Evolutionary conservation across 2,329 filamentous ascomycete species (phyloP).

Genomic region (Trichoderma sp.): DNA sequence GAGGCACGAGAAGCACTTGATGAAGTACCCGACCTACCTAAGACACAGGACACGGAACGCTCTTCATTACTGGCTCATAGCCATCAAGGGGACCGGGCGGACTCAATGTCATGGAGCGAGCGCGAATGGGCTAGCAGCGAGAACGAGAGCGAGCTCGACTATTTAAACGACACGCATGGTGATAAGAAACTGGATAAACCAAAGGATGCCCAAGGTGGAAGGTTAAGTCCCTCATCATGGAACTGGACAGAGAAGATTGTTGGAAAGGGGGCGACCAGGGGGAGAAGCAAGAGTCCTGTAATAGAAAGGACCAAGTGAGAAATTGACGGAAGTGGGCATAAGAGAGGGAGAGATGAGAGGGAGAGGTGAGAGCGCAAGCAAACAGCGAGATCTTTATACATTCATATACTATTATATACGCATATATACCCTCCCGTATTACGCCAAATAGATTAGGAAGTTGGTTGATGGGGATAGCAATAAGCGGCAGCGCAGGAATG

Average conservation of each 20-base stretch:
- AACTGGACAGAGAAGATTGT: conserved; percentile 60
- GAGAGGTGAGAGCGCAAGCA: not conserved
- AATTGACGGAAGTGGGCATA: not conserved
- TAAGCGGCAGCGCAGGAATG: not conserved
- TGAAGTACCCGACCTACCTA: conserved; percentile 46
- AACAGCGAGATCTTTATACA: not conserved
- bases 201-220: conserved; percentile 18
- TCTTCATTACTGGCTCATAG: conserved; percentile 26
- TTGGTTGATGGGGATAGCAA: not conserved
- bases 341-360: not conserved
- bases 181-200: conserved; percentile 23
- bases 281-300: conserved; percentile 33
- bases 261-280: conserved; percentile 40
- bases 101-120: conserved; percentile 67
- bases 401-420: not conserved
- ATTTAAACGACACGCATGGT: conserved; percentile 22
- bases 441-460: not conserved
- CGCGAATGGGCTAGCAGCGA: conserved; percentile 61
- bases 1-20: conserved; percentile 45
- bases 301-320: not conserved
- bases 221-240: conserved; percentile 42
- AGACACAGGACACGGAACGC: conserved; percentile 31
- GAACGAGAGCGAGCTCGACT: conserved; percentile 45
- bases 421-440: not conserved
- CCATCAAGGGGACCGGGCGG: conserved; percentile 33